Base-by-base conservation (phyloP, 169 alveolate genomes). In the Neospora caninum region DNA sequence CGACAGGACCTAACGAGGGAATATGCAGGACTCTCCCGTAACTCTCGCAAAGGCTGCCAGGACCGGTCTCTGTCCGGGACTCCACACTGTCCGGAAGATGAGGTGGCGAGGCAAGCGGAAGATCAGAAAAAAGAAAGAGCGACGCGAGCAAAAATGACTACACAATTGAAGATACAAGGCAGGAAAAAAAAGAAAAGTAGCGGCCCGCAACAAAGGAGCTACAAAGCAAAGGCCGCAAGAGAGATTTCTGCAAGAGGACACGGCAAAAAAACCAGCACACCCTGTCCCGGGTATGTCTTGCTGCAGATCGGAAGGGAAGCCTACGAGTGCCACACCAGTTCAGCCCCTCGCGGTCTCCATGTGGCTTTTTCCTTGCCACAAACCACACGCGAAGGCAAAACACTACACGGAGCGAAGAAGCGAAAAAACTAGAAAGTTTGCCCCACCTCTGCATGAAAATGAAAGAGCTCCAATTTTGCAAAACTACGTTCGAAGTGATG, bases 341-440 rank as follows among this genome's bases (percentile, higher is more conserved):
- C 73, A 64, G 73, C 73, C 73, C 73, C 73, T 27, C 73, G 73
- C 73, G n/a, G 73, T 64, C 73, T 64, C 73, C n/a, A 64, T 29
- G 73, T 64, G 25, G n/a, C n/a, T 64, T 64, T 27, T 6, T 27
- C 34, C 64, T 18, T 9, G 73, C 73, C n/a, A 64, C 7, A 64
- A 64, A 64, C 20, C 73, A 27, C 73, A 13, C 25, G 31, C 4
- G 25, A 64, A 16, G 34, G 73, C n/a, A 10, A 53, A 18, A 7
- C 34, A 64, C 73, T 10, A 64, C 34, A 64, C 25, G 31, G n/a
- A 64, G 34, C 25, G 31, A 16, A 64, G 25, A 7, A 64, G n/a
- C 73, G 73, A 16, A 22, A 27, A 64, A 64, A 16, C 4, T 64
- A 64, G 25, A 27, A 64, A 27, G 20, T 1, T 27, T 64, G 7